Evolutionary conservation across 306 rosid genomes (phyloP).

Genomic region (Acacia acuminata): DNA sequence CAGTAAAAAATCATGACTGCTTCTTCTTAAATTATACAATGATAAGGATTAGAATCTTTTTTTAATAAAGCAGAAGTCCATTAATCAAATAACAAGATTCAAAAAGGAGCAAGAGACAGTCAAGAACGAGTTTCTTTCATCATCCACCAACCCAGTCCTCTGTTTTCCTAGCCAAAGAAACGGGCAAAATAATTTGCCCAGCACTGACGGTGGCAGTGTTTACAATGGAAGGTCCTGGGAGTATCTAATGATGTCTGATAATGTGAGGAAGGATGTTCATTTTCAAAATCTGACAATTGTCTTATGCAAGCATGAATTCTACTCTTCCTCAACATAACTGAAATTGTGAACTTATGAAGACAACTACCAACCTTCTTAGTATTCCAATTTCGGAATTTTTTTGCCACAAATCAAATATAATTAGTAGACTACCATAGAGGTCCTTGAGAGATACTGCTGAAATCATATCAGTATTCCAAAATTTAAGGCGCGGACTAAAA

Average conservation of each 20-base stretch:
- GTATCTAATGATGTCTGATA: background rate
- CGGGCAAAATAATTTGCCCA: background rate
- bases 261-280: background rate
- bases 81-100: background rate
- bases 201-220: background rate
- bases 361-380: background rate
- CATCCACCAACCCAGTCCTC: background rate
- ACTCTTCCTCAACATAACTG: background rate
- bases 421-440: background rate
- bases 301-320: background rate
- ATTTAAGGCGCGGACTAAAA: background rate
- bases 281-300: background rate
- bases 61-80: background rate
- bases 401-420: background rate
- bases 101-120: background rate
- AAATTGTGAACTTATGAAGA: background rate
- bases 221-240: constrained; percentile 13
- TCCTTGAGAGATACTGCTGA: background rate
- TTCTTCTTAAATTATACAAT: background rate
- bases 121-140: background rate
- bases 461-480: background rate
- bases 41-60: background rate
- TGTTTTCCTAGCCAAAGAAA: background rate
- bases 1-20: background rate
- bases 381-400: background rate